A percentile compares a stretch with the other conserved stretches of the same genome.
phyloP scores from a whole-genome alignment of 257 asterid species.

The Solanum sejunctum region DNA sequence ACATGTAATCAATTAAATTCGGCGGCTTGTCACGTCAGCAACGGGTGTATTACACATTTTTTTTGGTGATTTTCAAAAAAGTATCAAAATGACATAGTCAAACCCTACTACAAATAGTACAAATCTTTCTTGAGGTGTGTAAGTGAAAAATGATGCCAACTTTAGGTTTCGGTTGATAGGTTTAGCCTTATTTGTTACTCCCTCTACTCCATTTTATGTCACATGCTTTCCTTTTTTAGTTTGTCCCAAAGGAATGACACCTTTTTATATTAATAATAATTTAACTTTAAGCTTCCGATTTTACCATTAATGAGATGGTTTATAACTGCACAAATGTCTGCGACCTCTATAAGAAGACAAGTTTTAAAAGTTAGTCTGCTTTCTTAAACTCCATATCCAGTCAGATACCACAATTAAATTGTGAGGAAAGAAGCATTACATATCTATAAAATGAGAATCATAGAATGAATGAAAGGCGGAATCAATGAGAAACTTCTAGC shows the following conservation, averaged over 20 bases:
- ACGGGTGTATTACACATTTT: no score
- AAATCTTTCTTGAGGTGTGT: not conserved
- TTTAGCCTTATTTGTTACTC: not conserved
- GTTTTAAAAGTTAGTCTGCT: not conserved
- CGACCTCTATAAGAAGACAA: not conserved
- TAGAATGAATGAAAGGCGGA: not conserved
- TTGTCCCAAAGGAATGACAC: not conserved
- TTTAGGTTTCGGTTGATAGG: not conserved
- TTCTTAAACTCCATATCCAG: not conserved
- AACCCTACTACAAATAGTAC: not conserved
- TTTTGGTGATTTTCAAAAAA: no score
- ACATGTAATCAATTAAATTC: no score
- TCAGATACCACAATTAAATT: not conserved
- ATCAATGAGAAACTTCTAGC: not conserved
- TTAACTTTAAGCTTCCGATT: not conserved
- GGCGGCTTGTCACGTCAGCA: no score
- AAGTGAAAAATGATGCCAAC: not conserved
- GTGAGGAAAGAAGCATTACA: not conserved
- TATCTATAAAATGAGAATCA: not conserved
- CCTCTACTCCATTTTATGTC: not conserved
- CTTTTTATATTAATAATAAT: not conserved
- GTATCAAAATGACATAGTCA: not conserved
- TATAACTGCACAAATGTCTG: not conserved
- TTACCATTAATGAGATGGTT: not conserved
- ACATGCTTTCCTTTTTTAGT: not conserved